Evolutionary conservation across 2,329 filamentous ascomycete genomes (phyloP).

Genomic region (Apiospora sp.): DNA sequence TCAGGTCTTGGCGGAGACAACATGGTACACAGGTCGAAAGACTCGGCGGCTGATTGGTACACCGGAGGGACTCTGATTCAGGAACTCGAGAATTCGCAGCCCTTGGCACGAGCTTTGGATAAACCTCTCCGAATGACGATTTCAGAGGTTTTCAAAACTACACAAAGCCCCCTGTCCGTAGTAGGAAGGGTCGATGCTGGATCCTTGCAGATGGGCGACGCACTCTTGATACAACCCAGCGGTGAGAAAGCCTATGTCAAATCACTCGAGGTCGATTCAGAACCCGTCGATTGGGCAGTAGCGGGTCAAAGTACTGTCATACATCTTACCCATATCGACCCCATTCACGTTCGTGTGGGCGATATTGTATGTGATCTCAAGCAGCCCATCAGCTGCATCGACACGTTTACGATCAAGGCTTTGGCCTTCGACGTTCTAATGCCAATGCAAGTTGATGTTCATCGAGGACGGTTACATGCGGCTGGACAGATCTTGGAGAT

Average conservation of each 20-base stretch:
- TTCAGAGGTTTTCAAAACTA: slow-evolving; percentile 83
- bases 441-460: slow-evolving; percentile 89
- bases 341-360: slow-evolving; percentile 80
- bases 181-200: slow-evolving; percentile 88
- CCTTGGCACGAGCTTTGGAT: slow-evolving; percentile 72
- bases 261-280: slow-evolving; percentile 78
- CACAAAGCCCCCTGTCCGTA: slow-evolving; percentile 83
- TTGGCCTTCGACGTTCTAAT: slow-evolving; percentile 89
- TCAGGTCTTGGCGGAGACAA: slow-evolving; percentile 92
- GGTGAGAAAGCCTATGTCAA: slow-evolving; percentile 84
- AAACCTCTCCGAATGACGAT: slow-evolving; percentile 88
- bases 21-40: slow-evolving; percentile 67
- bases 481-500: slow-evolving; percentile 78
- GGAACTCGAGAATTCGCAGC: slow-evolving; percentile 84
- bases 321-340: slow-evolving; percentile 86
- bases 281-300: slow-evolving; percentile 84
- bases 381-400: slow-evolving; percentile 73
- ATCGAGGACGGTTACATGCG: slow-evolving; percentile 82
- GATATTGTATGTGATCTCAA: slow-evolving; percentile 83
- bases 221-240: slow-evolving; percentile 80
- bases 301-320: slow-evolving; percentile 88
- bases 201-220: slow-evolving; percentile 83
- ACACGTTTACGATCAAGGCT: slow-evolving; percentile 81
- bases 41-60: slow-evolving; percentile 77
- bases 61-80: slow-evolving; percentile 79